Evolutionary conservation across 352 stramenopile species (phyloP), one percentile per base, ranked within the genome.

Genomic region (Phytophthora foliorum): DNA sequence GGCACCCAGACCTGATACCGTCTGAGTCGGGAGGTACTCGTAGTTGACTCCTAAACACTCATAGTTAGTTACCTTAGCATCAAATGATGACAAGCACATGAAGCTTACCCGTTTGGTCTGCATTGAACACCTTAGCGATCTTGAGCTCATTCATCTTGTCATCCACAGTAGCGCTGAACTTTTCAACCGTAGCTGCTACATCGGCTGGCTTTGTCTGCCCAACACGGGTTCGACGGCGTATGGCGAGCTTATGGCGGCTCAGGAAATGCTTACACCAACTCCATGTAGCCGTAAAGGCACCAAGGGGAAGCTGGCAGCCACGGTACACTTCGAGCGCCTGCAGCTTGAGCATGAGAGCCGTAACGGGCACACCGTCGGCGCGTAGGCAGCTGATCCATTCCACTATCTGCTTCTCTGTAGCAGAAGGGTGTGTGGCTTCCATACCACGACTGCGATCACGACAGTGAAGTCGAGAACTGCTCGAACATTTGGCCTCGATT

Each of bases 11-110:
- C 21, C 9, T 13, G 64, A 21, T 14, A 81, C 42, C 0, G 57
- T 80, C 3, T 45, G 58, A 6, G 63, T 60, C 1, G 59, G 59
- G 7, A 78, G 29, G 34, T 80, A 72, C 58, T 80, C 58, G 19
- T 75, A 80, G 22, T 66, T 66, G 19, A 66, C 48, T 27, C 11
- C 57, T 70, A 29, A 52, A 10, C 1, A 42, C 5, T 0, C 13
- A 25, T 16, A 16, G 54, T 29, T 52, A 44, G 27, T n/a, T 21
- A 29, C 34, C 34, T 45, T 25, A n/a, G 29, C 8, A 4, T 17
- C 13, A 45, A 17, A 19, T 17, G 19, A 38, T 11, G 11, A 53
- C 16, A 62, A 27, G 21, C 6, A 25, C 32, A 42, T 32, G 3
- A 50, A 55, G 8, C 21, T 22, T 50, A 68, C 64, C 64, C 0